Evolutionary conservation across 1,139 yeast species (phyloP), one percentile per base, ranked within the genome.

Genomic region (Pichia norvegensis): DNA sequence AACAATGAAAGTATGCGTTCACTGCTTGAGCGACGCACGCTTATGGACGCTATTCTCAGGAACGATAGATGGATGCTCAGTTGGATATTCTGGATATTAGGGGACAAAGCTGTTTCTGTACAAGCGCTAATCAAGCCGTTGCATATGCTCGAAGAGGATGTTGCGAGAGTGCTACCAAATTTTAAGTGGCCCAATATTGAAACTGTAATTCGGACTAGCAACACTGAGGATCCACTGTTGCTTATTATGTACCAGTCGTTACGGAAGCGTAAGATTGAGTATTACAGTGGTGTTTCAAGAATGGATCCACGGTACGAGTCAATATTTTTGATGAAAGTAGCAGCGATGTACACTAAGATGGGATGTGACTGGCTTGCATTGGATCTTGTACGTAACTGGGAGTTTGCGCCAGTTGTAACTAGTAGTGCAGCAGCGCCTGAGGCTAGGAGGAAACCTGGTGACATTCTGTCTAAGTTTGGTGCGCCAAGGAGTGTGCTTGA

Each of bases 281-380:
- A 78, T 52, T 67, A 71, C 38, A 58, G 68, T 45, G 82, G 83
- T 9, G 72, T 79, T 0, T 51, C 70, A 27, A 67, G 65, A 27
- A 63, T 79, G n/a, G 67, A 72, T 23, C 66, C 72, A 4, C 55
- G 59, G 3, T 67, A 69, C 41, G 97, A 90, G 57, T 77, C 74
- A 46, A 69, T 72, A 14, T 79, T 81, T 57, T 73, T 88, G 13
- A 60, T 76, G 21, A 77, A 79, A 52, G 81, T 82, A 8, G 74
- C 85, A 13, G 67, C 74, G 40, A 83, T 86, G 47, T 85, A 87
- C 57, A 70, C 78, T 14, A 70, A 95, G 49, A 87, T 90, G 95
- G 97, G 97, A 0, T 90, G 97, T 66, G 95, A 90, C 55, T 76
- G 80, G 52, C 63, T 90, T 41, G 81, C 90, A 0, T 60, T 85